Evolutionary conservation across 2,329 filamentous ascomycete species (phyloP), one percentile per base, ranked within the genome.

Genomic region (Neospermospora avenae): DNA sequence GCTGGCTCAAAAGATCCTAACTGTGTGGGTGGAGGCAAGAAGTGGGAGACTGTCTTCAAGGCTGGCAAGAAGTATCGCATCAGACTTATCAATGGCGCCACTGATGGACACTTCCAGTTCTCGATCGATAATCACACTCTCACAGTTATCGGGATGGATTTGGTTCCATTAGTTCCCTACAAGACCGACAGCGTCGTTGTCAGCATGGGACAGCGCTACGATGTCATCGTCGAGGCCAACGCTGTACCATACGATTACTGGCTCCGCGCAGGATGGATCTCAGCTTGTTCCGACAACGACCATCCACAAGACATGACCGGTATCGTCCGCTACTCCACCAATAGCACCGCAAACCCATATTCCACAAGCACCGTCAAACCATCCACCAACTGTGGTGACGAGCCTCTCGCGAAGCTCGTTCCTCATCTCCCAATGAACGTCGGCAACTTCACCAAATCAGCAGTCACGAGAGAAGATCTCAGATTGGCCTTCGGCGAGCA

Each of bases 221-320:
- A 73, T 60, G 57, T 73, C 71, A 67, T 82, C 8, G 80, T 84
- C 55, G 78, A 76, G 42, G 82, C 81, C 13, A 71, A 80, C 77
- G 86, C 39, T 80, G 83, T 1, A 74, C 78, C 55, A 81, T 82
- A 76, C 11, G 77, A 81, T 58, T 87, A 83, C 69, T 86, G 86
- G 67, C 77, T 81, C 1, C 78, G 82, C 55, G 77, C 79, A 59
- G 73, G 72, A 2, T 70, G 67, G 67, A 59, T 77, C 52, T 82
- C 80, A 3, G 67, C 83, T 0, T 88, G 86, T 0, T 81, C 80
- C 2, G 76, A 88, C 46, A 79, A 87, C 48, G 67, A 75, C 5
- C 78, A 86, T 51, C 77, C 87, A 65, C 76, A 75, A 1, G 73
- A 74, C 69, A 61, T 76, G 74, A 70, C 73, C 52, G 63, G 70